Evolutionary conservation across 495 filamentous ascomycete genomes (phyloP), one percentile per base, ranked within the genome.

Genomic region (Hyaloscypha bicolor): DNA sequence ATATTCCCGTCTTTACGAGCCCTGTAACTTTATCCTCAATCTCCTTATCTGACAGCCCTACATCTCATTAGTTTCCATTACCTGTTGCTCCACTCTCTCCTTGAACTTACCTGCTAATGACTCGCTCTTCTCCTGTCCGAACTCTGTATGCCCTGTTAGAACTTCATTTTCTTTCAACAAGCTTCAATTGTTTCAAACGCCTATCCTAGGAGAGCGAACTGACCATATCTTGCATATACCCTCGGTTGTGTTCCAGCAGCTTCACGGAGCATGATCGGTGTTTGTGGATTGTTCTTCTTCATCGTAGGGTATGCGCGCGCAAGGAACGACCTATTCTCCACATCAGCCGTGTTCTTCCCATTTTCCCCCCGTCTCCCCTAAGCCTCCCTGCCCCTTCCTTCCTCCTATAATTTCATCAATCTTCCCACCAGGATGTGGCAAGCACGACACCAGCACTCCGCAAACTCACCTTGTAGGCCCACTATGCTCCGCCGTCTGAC

Each of bases 281-380:
- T 97, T 77, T 93, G 80, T 11, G 95, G 95, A 81, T 99, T 98
- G 83, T 95, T 89, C 86, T 96, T 96, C 87, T 99, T 99, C 94
- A 99, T 98, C 72, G 91, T 94, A 6, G 95, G 96, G 80, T 99
- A 99, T 63, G 94, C 91, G 77, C 91, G 87, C 66, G 88, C 88
- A 59, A 99, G 83, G 84, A 99, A 99, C 14, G 90, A 87, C 78
- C 95, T 99, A 74, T 72, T 48, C 45, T 56, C 53, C 4, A 14
- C 19, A 56, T 56, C 22, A 56, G 53, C 29, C 29, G 2, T 56
- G 12, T 11, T 11, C 29, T 30, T 56, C 16, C 16, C 35, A 37
- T 37, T 51, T 48, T 33, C 30, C 1, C 57, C 57, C 52, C 65
- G 53, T 31, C 19, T 19, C 16, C 42, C 22, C n/a, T 56, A 53